phyloP scores from a whole-genome alignment of 176 grass and related monocot species.

The Paspalum notatum region DNA sequence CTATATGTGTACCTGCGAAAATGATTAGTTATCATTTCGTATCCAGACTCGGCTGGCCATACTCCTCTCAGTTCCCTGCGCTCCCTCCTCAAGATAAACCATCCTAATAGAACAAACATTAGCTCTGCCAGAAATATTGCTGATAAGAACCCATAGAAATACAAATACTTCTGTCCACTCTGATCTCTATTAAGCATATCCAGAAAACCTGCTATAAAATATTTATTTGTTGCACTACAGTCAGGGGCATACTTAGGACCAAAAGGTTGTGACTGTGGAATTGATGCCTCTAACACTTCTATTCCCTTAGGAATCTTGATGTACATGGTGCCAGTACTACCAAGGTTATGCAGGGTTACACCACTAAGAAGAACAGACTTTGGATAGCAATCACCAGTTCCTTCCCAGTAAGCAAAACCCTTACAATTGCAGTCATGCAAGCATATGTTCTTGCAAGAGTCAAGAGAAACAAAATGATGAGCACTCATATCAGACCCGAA shows the following conservation, averaged over 20 bases:
- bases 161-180: not conserved
- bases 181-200: conserved; percentile 4
- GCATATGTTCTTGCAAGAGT: conserved; percentile 37
- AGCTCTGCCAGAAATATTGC: conserved; percentile 38
- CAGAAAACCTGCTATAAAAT: conserved; percentile 21
- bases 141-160: conserved; percentile 53
- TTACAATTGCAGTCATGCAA: conserved; percentile 37
- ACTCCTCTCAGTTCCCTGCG: conserved; percentile 17
- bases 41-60: conserved; percentile 43
- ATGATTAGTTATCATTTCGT: conserved; percentile 43
- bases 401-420: conserved; percentile 46
- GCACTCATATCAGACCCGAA: conserved; percentile 14
- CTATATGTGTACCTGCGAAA: conserved; percentile 41
- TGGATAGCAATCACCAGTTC: conserved; percentile 44
- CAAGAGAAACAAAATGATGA: conserved; percentile 3
- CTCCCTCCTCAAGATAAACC: conserved; percentile 45
- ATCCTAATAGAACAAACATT: conserved; percentile 33
- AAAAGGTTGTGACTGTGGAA: conserved; percentile 34
- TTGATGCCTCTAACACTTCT: conserved; percentile 11
- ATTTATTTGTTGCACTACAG: conserved; percentile 5
- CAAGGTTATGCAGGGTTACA: not conserved
- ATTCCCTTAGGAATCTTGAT: conserved; percentile 36
- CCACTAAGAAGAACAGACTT: conserved; percentile 38
- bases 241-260: conserved; percentile 31
- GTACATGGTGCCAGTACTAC: conserved; percentile 38